phyloP scores from a whole-genome alignment of 2,329 filamentous ascomycete species.

The Hymenoscyphus repandus region DNA sequence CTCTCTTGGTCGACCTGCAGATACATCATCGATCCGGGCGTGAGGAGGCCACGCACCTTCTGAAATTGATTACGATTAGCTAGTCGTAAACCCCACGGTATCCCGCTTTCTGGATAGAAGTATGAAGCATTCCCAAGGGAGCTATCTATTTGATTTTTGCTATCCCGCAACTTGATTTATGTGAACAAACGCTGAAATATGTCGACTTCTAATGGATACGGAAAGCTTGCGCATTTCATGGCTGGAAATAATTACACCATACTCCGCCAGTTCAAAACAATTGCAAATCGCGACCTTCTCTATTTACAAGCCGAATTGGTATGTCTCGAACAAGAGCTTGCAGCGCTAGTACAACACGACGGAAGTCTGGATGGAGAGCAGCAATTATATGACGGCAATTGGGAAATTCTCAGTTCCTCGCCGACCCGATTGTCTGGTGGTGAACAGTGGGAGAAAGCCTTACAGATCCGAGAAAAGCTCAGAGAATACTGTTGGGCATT shows the following conservation, averaged over 20 bases:
- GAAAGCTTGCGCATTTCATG: slow-evolving; percentile 11
- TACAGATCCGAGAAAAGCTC: slow-evolving; percentile 12
- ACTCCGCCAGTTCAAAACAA: slow-evolving; percentile 6
- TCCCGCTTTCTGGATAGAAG: no score
- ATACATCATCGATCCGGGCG: no score
- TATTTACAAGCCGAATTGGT: slow-evolving; percentile 12
- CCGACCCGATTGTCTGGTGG: background rate
- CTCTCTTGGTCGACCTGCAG: no score
- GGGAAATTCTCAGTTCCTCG: slow-evolving; percentile 10
- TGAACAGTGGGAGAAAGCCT: slow-evolving; percentile 8
- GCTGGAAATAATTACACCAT: slow-evolving; percentile 9
- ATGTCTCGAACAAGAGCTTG: slow-evolving; percentile 4
- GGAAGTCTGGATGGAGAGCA: slow-evolving; percentile 1
- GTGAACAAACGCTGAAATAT: background rate
- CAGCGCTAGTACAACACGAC: background rate
- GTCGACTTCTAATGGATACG: background rate
- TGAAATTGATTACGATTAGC: no score
- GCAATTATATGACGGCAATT: slow-evolving; percentile 9
- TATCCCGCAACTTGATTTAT: background rate
- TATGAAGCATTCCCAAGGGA: background rate
- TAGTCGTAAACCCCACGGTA: no score
- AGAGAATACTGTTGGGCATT: slow-evolving; percentile 12
- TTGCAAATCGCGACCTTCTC: slow-evolving; percentile 9
- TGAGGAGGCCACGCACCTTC: no score
- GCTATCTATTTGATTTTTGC: background rate